Percentiles rank a stretch among this genome's conserved stretches.
phyloP scores from a whole-genome alignment of 768 basidiomycete genomes.

The Exidia glandulosa region DNA sequence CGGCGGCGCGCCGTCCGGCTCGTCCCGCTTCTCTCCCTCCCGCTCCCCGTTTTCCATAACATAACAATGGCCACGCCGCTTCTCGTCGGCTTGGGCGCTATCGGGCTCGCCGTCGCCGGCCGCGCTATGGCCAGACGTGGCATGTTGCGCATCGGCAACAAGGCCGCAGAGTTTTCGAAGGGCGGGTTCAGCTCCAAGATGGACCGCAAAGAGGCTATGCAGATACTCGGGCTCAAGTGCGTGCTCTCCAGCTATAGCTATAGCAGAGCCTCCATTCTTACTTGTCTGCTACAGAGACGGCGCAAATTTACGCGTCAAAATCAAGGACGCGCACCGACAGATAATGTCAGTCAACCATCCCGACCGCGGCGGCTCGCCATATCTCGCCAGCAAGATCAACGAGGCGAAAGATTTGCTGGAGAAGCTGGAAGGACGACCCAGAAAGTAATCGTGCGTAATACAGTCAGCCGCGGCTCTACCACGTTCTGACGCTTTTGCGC shows the following conservation, averaged over 20 bases:
- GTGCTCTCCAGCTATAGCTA: slow-evolving; percentile 19
- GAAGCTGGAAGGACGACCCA: slow-evolving; percentile 42
- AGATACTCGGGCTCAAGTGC: slow-evolving; percentile 86
- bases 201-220: slow-evolving; percentile 89
- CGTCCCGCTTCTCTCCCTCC: background rate
- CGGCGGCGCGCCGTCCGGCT: background rate
- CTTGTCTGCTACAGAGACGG: slow-evolving; percentile 52
- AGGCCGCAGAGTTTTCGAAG: slow-evolving; percentile 74
- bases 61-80: background rate
- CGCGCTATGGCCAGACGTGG: background rate
- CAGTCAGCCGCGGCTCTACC: too few species aligned
- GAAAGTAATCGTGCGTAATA: background rate
- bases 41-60: background rate
- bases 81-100: background rate
- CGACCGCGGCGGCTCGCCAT: slow-evolving; percentile 96
- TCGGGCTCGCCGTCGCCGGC: background rate
- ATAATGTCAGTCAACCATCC: slow-evolving; percentile 99
- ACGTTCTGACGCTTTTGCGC: too few species aligned
- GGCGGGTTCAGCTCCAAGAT: slow-evolving; percentile 95
- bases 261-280: background rate
- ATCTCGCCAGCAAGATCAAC: slow-evolving; percentile 96
- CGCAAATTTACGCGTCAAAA: slow-evolving; percentile 53
- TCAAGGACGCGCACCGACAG: slow-evolving; percentile 92
- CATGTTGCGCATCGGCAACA: background rate
- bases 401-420: slow-evolving; percentile 93